Evolutionary conservation across 768 basidiomycete species (phyloP).

Genomic region (Crepidotus variabilis): DNA sequence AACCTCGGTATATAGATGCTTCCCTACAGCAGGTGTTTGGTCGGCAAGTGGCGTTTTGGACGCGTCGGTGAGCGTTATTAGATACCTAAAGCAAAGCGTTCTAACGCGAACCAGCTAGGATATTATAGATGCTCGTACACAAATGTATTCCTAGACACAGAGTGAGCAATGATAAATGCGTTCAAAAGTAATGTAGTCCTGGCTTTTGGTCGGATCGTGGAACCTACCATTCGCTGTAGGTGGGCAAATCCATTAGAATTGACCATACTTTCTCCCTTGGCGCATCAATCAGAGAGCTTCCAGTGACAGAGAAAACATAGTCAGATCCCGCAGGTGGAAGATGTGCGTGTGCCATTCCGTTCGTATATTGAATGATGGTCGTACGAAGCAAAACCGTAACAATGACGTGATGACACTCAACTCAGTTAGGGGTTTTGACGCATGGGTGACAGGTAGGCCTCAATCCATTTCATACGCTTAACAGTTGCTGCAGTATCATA

Average conservation of each 20-base stretch:
- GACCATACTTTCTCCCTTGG: slow-evolving; percentile 60
- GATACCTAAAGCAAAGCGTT: slow-evolving; percentile 33
- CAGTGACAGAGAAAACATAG: slow-evolving; percentile 45
- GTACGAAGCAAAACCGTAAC: background rate
- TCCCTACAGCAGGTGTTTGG: slow-evolving; percentile 47
- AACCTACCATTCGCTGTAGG: slow-evolving; percentile 58
- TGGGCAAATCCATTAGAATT: slow-evolving; percentile 54
- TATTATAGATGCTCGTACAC: slow-evolving; percentile 37
- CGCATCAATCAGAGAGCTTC: slow-evolving; percentile 55
- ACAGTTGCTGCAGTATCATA: too few species aligned
- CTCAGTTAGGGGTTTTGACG: too few species aligned
- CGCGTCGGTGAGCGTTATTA: slow-evolving; percentile 39
- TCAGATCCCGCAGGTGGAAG: slow-evolving; percentile 7
- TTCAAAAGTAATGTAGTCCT: background rate
- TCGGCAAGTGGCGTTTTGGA: slow-evolving; percentile 37
- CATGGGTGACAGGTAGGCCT: too few species aligned
- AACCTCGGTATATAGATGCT: slow-evolving; percentile 46
- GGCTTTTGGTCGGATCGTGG: background rate
- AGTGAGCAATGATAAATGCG: slow-evolving; percentile 1
- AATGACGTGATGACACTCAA: background rate
- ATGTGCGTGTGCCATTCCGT: background rate
- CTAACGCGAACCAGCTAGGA: slow-evolving; percentile 2
- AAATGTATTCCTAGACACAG: slow-evolving; percentile 56
- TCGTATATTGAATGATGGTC: background rate
- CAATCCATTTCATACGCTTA: too few species aligned